These are phyloP conservation scores for Vitis hybrid DNA, from an alignment of 177 flowering plant species.

Conservation along the genomic window DNA sequence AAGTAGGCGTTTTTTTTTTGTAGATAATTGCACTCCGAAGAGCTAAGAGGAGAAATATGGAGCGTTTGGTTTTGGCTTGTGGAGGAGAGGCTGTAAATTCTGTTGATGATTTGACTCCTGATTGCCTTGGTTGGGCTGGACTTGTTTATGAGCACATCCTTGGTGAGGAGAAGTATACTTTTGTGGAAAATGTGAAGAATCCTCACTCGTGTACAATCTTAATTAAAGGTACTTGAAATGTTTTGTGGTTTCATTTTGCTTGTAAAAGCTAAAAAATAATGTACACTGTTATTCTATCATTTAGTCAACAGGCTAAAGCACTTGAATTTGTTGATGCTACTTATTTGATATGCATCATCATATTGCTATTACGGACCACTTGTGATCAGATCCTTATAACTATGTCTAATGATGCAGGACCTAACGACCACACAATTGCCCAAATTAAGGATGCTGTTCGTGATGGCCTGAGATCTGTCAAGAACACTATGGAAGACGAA, in stretches of 20 bases:
- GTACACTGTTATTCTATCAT: too few relatives aligned
- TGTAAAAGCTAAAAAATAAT: not conserved
- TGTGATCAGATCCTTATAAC: not conserved
- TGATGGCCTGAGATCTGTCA: conserved; percentile 95
- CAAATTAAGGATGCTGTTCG: conserved; percentile 99
- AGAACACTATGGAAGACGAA: conserved; percentile 96
- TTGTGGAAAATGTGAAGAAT: conserved; percentile 92
- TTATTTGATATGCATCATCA: not conserved
- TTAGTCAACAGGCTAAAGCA: not conserved
- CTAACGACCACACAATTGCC: conserved; percentile 98
- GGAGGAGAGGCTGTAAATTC: conserved; percentile 99
- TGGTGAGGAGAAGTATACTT: conserved; percentile 97
- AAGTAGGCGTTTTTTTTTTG: not conserved
- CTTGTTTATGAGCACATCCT: conserved; percentile 95
- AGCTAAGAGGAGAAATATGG: conserved; percentile 98
- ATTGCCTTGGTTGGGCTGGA: conserved; percentile 99
- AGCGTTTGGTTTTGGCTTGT: conserved; percentile 90
- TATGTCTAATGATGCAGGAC: conserved; percentile 52
- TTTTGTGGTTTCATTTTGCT: not conserved
- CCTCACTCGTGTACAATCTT: conserved; percentile 92
- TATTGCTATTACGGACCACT: not conserved
- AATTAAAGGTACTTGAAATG: conserved; percentile 68
- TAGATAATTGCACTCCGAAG: conserved; percentile 94
- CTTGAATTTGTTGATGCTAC: not conserved
- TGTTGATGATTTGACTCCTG: conserved; percentile 87